Evolutionary conservation across 441 rosid genomes (phyloP), one percentile per base, ranked within the genome.

Genomic region (Aquilaria agallochum): DNA sequence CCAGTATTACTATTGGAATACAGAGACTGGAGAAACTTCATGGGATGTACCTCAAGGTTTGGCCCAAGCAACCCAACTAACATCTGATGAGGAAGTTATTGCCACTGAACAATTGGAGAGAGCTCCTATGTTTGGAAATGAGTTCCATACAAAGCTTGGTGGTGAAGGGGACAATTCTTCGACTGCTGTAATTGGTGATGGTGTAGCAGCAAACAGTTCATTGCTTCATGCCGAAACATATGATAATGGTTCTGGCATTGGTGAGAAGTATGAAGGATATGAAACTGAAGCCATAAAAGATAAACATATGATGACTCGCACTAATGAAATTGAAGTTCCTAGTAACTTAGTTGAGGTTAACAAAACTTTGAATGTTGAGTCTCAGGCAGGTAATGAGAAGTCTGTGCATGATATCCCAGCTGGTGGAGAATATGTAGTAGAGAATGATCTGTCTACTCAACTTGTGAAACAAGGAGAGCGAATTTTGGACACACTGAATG

Each of bases 1-100:
- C 69, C 97, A 79, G 69, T 92, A 85, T 74, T 95, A 95, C 75
- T 95, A 95, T 80, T 95, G 99, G 99, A 95, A 95, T 69, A 76
- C 75, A 63, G 93, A 76, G 79, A 95, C 98, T 53, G 99, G 99
- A 64, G 96, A 95, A 83, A 95, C 99, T 47, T 89, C 97, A 12
- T 95, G 99, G 99, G 97, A 89, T 63, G 68, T 83, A 62, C 99
- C 98, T 56, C 79, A 60, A 34, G 78, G 62, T 66, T 77, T 82
- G 58, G 72, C 73, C 58, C 85, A 76, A 68, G 63, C 73, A 60
- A 74, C 76, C 30, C 56, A 70, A 58, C 69, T 63, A 15, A 58
- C 58, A 61, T 62, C 68, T 42, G 70, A 78, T 67, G 66, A 56
- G 58, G 55, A 42, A 55, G 50, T 70, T 51, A 63, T 67, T 68